A percentile compares a stretch with the other conserved stretches of the same genome.
Evolutionary conservation across 2,329 filamentous ascomycete species (phyloP).

Genomic region (Alternaria ethzedia): DNA sequence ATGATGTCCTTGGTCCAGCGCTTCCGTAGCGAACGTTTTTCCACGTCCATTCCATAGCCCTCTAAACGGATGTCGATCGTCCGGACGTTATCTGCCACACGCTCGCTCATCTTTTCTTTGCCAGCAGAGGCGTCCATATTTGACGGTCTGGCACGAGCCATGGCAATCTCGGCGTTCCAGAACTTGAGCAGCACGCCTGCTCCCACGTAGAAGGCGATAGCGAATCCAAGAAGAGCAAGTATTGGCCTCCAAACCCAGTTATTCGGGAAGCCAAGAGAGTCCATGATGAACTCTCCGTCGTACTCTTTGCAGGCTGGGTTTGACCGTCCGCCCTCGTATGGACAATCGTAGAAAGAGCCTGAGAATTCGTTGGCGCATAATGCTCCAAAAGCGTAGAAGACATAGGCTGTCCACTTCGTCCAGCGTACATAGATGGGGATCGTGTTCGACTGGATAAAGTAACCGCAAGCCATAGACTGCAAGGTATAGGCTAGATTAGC

Average conservation of each 20-base stretch:
- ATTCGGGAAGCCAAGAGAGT: conserved; percentile 69
- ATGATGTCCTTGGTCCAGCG: conserved; percentile 63
- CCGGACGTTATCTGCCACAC: conserved; percentile 61
- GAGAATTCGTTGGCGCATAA: conserved; percentile 76
- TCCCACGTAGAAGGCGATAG: conserved; percentile 66
- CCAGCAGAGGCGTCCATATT: conserved; percentile 68
- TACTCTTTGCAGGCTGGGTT: conserved; percentile 73
- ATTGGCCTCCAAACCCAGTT: conserved; percentile 74
- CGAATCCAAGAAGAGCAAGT: conserved; percentile 66
- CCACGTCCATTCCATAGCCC: conserved; percentile 67
- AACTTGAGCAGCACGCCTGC: conserved; percentile 69
- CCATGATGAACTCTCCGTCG: conserved; percentile 72
- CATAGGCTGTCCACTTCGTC: conserved; percentile 72
- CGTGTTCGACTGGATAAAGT: conserved; percentile 75
- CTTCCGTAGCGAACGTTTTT: conserved; percentile 64
- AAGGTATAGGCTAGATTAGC: conserved; percentile 76
- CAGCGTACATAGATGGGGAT: conserved; percentile 81
- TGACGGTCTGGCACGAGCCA: conserved; percentile 65
- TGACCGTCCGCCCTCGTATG: conserved; percentile 64
- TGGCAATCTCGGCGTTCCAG: conserved; percentile 71
- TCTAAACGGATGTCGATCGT: conserved; percentile 71
- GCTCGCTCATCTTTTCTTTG: conserved; percentile 70
- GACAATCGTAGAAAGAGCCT: conserved; percentile 75
- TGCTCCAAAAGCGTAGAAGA: conserved; percentile 74
- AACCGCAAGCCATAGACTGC: conserved; percentile 77